These are phyloP conservation scores for Erythrobasidium hasegawianum DNA, from an alignment of 1,284 basidiomycete species.

Conservation along the genomic window DNA sequence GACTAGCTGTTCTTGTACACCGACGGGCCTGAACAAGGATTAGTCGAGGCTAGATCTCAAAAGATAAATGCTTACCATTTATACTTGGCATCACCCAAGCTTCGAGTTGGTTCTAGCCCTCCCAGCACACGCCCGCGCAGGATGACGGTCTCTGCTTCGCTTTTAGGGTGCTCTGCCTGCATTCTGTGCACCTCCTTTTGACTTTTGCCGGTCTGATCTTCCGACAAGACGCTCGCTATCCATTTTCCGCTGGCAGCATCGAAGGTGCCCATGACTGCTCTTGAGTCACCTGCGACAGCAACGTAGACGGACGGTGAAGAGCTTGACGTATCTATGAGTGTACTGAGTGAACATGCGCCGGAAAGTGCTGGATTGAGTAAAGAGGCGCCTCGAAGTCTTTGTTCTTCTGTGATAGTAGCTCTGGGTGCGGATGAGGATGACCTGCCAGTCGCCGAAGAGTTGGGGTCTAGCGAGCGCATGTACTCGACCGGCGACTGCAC, in stretches of 20 bases:
- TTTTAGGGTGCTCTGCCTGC: constrained; percentile 78
- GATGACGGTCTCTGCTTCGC: constrained; percentile 77
- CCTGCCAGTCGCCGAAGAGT: neutral
- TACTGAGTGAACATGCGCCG: constrained; percentile 84
- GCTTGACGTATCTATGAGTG: constrained; percentile 62
- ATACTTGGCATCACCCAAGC: constrained; percentile 58
- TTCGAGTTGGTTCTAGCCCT: constrained; percentile 87
- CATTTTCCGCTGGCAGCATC: constrained; percentile 64
- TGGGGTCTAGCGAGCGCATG: constrained; percentile 52
- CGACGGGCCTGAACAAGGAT: constrained; percentile 70
- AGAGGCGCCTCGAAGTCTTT: constrained; percentile 53
- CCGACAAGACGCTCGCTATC: constrained; percentile 84
- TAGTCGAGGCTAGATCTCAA: no score
- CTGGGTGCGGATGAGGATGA: neutral
- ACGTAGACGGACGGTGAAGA: constrained; percentile 61
- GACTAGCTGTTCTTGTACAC: constrained; percentile 49
- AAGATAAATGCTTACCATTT: constrained; percentile 42
- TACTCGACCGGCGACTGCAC: constrained; percentile 69
- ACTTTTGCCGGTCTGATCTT: constrained; percentile 94
- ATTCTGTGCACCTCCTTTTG: constrained; percentile 76
- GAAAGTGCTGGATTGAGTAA: constrained; percentile 71
- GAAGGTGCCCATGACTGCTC: constrained; percentile 93
- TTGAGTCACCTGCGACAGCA: constrained; percentile 87
- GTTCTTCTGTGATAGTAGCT: constrained; percentile 46
- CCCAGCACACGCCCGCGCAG: constrained; percentile 82